Evolutionary conservation across 495 filamentous ascomycete genomes (phyloP).

Genomic region (Astrothelium subdiscretum): DNA sequence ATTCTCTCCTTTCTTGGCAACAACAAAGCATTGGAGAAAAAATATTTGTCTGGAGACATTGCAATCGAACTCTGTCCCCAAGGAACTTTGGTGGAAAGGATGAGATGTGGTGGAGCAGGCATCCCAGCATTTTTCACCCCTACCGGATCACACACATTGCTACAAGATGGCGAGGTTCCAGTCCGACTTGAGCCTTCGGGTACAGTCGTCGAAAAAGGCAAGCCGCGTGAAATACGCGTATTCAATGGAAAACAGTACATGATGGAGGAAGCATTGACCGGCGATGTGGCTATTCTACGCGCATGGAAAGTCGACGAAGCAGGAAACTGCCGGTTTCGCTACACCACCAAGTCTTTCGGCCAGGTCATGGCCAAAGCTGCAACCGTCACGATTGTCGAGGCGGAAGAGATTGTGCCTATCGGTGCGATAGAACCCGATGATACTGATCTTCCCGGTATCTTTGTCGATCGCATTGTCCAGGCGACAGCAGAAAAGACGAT

Average conservation of each 20-base stretch:
- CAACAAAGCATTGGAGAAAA: slow-evolving; percentile 55
- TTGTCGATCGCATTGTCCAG: slow-evolving; percentile 51
- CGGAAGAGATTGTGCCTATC: slow-evolving; percentile 53
- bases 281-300: slow-evolving; percentile 51
- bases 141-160: slow-evolving; percentile 47
- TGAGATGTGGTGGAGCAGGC: slow-evolving; percentile 51
- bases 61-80: slow-evolving; percentile 55
- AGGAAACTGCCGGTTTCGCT: slow-evolving; percentile 54
- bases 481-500: slow-evolving; percentile 42
- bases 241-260: slow-evolving; percentile 48
- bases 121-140: slow-evolving; percentile 59
- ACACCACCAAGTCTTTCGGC: slow-evolving; percentile 50
- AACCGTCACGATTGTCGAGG: slow-evolving; percentile 51
- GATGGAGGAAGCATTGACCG: slow-evolving; percentile 52
- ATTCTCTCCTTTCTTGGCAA: slow-evolving; percentile 49
- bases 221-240: slow-evolving; percentile 44
- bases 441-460: slow-evolving; percentile 53
- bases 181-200: slow-evolving; percentile 40
- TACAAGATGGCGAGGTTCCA: slow-evolving; percentile 52
- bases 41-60: slow-evolving; percentile 49
- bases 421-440: slow-evolving; percentile 46
- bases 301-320: slow-evolving; percentile 53
- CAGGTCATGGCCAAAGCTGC: slow-evolving; percentile 53
- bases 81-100: slow-evolving; percentile 51
- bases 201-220: slow-evolving; percentile 41